These are phyloP conservation scores for Clitopilus hobsonii DNA, from an alignment of 768 basidiomycete species.

Conservation along the genomic window DNA sequence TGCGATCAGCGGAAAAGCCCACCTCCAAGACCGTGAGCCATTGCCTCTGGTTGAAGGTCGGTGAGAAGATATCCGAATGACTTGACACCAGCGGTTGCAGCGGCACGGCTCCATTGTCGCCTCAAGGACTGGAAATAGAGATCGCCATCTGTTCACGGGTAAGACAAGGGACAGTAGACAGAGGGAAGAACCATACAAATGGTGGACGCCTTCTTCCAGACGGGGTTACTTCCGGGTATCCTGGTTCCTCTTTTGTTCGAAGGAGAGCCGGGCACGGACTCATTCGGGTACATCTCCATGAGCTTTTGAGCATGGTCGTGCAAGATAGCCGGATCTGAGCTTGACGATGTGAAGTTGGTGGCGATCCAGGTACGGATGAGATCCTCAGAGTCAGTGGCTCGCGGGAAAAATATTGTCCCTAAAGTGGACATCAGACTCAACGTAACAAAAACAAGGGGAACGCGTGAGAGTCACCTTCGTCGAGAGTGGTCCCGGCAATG, in stretches of 20 bases:
- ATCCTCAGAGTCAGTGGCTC: constrained; percentile 17
- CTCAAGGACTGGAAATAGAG: constrained; percentile 28
- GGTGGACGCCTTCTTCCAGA: constrained; percentile 33
- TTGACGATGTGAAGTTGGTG: constrained; percentile 13
- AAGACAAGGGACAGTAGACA: neutral
- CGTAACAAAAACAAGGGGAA: neutral
- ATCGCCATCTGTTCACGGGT: constrained; percentile 21
- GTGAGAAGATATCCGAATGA: constrained; percentile 35
- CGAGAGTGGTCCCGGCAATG: constrained; percentile 37
- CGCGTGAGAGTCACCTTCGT: constrained; percentile 37
- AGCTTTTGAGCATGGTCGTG: constrained; percentile 17
- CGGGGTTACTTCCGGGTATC: constrained; percentile 33
- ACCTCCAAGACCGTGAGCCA: constrained; percentile 11
- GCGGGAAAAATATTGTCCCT: constrained; percentile 28
- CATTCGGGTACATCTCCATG: constrained; percentile 35
- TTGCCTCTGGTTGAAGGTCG: constrained; percentile 19
- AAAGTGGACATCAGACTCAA: neutral
- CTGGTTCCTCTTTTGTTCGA: constrained; percentile 39
- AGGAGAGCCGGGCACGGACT: constrained; percentile 37
- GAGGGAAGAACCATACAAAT: constrained; percentile 14
- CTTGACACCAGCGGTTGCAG: constrained; percentile 25
- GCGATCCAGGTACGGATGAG: constrained; percentile 15
- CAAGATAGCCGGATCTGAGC: constrained; percentile 13
- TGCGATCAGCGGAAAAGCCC: neutral
- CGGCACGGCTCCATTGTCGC: constrained; percentile 28